Percentiles rank a stretch among this genome's conserved stretches.
phyloP scores from a whole-genome alignment of 1,284 basidiomycete genomes.

The Thecaphora thlaspeos region DNA sequence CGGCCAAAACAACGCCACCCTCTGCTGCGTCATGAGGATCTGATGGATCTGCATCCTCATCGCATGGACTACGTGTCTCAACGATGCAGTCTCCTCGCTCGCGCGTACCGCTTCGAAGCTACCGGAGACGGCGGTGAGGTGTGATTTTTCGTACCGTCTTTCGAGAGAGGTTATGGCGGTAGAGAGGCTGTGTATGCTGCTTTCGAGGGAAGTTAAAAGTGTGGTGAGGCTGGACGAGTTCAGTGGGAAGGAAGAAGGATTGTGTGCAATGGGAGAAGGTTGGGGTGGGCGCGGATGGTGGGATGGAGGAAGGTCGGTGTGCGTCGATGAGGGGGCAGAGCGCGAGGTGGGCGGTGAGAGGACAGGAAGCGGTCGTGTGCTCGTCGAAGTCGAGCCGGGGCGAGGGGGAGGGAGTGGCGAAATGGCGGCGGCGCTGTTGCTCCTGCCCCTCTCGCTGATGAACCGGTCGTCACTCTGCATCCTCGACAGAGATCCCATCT shows the following conservation, averaged over 20 bases:
- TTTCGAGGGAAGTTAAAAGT: slow-evolving; percentile 12
- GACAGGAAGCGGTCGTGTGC: no score
- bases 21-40: slow-evolving; percentile 29
- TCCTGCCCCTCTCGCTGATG: no score
- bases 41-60: slow-evolving; percentile 42
- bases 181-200: slow-evolving; percentile 9
- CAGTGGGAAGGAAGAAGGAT: neutral
- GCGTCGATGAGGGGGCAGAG: neutral
- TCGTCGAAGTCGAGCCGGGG: no score
- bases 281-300: no score
- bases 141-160: slow-evolving; percentile 29
- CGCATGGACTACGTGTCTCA: slow-evolving; percentile 36
- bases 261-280: no score
- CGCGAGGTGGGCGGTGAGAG: neutral
- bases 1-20: slow-evolving; percentile 20
- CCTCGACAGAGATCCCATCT: slow-evolving; percentile 13
- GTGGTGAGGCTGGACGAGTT: slow-evolving; percentile 1
- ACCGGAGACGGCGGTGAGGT: slow-evolving; percentile 27
- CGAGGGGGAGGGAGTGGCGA: neutral
- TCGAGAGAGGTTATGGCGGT: slow-evolving; percentile 18
- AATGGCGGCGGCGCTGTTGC: no score
- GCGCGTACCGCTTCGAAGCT: slow-evolving; percentile 36
- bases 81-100: slow-evolving; percentile 34
- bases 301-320: slow-evolving; percentile 1
- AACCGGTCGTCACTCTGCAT: slow-evolving; percentile 6